A percentile compares a stretch with the other conserved stretches of the same genome.
Evolutionary conservation across 352 stramenopile genomes (phyloP).

Genomic region (Phytophthora nicotianae): DNA sequence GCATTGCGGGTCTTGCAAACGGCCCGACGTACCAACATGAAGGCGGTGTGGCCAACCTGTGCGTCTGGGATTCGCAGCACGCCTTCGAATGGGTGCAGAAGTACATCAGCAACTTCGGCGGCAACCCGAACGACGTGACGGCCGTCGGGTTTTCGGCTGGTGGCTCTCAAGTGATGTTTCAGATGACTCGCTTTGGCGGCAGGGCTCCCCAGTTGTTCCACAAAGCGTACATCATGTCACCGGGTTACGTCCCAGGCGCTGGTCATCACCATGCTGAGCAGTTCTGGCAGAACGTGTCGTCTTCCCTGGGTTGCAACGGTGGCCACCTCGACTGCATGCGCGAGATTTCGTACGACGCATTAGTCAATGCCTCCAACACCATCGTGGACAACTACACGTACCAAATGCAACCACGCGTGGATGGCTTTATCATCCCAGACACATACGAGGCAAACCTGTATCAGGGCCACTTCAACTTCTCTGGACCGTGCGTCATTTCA

Average conservation of each 20-base stretch:
- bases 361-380: constrained; percentile 10
- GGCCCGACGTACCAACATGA: constrained; percentile 37
- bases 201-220: constrained; percentile 30
- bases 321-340: constrained; percentile 34
- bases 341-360: constrained; percentile 8
- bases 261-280: constrained; percentile 31
- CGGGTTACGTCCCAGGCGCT: constrained; percentile 22
- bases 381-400: constrained; percentile 30
- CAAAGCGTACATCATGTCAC: constrained; percentile 37
- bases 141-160: constrained; percentile 38
- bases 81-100: constrained; percentile 44
- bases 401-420: constrained; percentile 28
- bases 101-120: constrained; percentile 48
- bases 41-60: constrained; percentile 31
- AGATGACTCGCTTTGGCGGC: constrained; percentile 36
- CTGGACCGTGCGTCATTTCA: constrained; percentile 31
- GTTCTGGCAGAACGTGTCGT: constrained; percentile 39
- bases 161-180: constrained; percentile 31
- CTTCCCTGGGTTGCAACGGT: constrained; percentile 18
- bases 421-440: constrained; percentile 33
- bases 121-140: constrained; percentile 43
- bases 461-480: constrained; percentile 41
- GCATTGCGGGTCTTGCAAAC: constrained; percentile 27
- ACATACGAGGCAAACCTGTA: constrained; percentile 37
- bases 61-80: constrained; percentile 32